These are phyloP conservation scores for Carallia pectinifolia DNA, from an alignment of 345 rosid species.

Conservation along the genomic window DNA sequence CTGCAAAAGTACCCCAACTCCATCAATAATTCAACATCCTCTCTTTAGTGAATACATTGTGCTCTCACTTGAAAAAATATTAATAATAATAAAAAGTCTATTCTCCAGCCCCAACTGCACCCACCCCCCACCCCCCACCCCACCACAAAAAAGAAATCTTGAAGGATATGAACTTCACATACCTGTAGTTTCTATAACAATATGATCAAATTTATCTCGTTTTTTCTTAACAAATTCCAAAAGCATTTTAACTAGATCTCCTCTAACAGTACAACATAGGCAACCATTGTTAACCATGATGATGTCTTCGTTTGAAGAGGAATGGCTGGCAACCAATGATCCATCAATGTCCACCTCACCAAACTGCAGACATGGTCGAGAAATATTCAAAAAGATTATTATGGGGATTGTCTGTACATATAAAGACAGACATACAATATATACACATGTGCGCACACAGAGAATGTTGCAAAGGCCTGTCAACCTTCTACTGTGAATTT, in stretches of 20 bases:
- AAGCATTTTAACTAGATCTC: slow-evolving; percentile 79
- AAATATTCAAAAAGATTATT: background rate
- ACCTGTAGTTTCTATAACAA: slow-evolving; percentile 85
- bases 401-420: no score
- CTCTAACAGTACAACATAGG: slow-evolving; percentile 70
- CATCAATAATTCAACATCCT: slow-evolving; percentile 4
- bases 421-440: no score
- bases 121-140: background rate
- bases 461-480: no score
- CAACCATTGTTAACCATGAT: slow-evolving; percentile 74
- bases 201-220: slow-evolving; percentile 64
- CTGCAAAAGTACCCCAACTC: slow-evolving; percentile 32
- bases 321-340: slow-evolving; percentile 71
- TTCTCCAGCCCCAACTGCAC: no score
- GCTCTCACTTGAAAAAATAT: no score
- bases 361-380: slow-evolving; percentile 37
- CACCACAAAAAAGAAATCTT: background rate
- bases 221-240: slow-evolving; percentile 59
- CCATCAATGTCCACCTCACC: slow-evolving; percentile 77
- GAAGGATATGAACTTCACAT: background rate
- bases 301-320: slow-evolving; percentile 57
- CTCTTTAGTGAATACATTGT: no score
- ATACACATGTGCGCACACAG: no score
- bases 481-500: no score
- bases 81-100: no score